These are phyloP conservation scores for Coriaria nepalensis DNA, from an alignment of 306 rosid genomes.

Conservation along the genomic window DNA sequence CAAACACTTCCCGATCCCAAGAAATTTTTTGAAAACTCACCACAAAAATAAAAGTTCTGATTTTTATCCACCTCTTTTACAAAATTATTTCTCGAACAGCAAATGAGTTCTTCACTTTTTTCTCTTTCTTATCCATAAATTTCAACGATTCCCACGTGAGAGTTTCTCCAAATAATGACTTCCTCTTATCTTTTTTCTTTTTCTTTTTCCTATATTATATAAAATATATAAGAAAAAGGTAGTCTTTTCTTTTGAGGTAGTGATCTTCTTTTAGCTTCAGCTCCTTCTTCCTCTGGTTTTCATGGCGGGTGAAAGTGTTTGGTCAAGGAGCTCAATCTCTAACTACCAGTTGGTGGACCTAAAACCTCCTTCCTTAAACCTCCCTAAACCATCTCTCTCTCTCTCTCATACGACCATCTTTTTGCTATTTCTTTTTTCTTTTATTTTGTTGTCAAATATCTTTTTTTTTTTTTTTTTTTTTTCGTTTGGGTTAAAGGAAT, in stretches of 20 bases:
- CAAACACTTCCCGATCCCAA: conserved; percentile 43
- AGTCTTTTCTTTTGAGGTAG: conserved; percentile 10
- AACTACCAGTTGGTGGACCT: conserved; percentile 71
- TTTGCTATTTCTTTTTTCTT: conserved; percentile 1
- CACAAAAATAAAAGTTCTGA: neutral
- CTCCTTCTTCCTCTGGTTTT: conserved; percentile 6
- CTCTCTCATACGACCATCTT: conserved; percentile 14
- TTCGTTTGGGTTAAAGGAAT: neutral
- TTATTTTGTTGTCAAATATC: neutral
- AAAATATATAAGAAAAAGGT: conserved; percentile 6
- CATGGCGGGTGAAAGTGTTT: conserved; percentile 23
- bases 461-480: neutral
- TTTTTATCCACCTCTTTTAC: no score
- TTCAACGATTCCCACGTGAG: conserved; percentile 44
- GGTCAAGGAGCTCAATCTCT: conserved; percentile 49
- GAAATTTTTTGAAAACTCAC: neutral
- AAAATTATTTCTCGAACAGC: conserved; percentile 13
- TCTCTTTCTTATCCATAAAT: conserved; percentile 23
- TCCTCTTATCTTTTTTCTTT: conserved; percentile 11
- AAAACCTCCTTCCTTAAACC: conserved; percentile 35
- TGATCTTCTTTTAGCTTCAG: conserved; percentile 10
- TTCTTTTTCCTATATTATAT: conserved; percentile 9
- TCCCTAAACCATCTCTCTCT: conserved; percentile 9
- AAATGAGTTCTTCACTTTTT: conserved; percentile 9
- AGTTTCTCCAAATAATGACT: conserved; percentile 26